Conservation (phyloP, 108 stramenopile genomes). For the Tribonema minus region DNA sequence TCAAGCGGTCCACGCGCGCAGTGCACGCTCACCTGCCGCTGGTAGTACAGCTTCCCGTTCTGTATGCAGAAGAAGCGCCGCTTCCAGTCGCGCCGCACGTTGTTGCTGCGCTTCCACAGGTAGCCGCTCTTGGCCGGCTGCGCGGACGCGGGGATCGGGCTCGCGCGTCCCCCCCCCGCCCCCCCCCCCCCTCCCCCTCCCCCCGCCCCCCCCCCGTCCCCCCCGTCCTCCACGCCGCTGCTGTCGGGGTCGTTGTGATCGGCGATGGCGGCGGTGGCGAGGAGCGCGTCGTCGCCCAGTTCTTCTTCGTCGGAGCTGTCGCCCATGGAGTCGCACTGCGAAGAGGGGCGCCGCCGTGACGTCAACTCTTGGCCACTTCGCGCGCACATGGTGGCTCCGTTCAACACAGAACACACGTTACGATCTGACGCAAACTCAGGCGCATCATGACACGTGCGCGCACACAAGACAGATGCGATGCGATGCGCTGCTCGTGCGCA, state of each 20-base stretch:
- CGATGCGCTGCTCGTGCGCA: too few relatives aligned
- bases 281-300: too few relatives aligned
- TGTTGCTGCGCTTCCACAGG: conserved; percentile 48
- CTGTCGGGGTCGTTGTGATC: not conserved
- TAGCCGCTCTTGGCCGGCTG: conserved; percentile 17
- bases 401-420: too few relatives aligned
- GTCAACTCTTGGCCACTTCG: too few relatives aligned
- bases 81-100: conserved; percentile 51
- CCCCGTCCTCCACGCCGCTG: not conserved
- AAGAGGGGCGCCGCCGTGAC: too few relatives aligned
- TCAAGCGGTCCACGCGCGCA: too few relatives aligned
- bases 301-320: too few relatives aligned
- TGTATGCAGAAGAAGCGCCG: conserved; percentile 43
- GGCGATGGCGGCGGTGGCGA: not conserved
- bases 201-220: not conserved
- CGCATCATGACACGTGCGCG: too few relatives aligned
- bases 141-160: not conserved
- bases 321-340: too few relatives aligned
- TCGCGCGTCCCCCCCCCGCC: not conserved
- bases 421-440: too few relatives aligned
- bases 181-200: not conserved
- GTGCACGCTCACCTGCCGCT: not conserved
- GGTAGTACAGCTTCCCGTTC: conserved; percentile 48
- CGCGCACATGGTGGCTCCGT: too few relatives aligned
- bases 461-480: too few relatives aligned